A percentile compares a stretch with the other conserved stretches of the same genome.
phyloP scores from a whole-genome alignment of 257 asterid genomes.

The Sherardia arvensis region DNA sequence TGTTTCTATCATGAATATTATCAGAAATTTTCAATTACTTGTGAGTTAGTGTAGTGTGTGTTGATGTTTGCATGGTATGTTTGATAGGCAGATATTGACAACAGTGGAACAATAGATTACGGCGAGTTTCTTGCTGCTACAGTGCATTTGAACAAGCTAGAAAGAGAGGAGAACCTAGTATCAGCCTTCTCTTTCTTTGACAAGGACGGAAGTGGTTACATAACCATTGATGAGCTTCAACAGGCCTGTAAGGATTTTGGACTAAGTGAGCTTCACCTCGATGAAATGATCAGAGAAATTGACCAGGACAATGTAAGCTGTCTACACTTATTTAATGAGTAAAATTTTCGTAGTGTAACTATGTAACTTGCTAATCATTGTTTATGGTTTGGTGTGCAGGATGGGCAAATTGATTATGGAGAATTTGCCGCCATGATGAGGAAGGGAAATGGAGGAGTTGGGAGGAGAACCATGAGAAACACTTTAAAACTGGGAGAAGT shows the following conservation, averaged over 20 bases:
- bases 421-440: slow-evolving; percentile 45
- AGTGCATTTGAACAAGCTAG: slow-evolving; percentile 89
- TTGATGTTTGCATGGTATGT: not conserved
- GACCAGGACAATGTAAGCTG: slow-evolving; percentile 80
- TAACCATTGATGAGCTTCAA: slow-evolving; percentile 89
- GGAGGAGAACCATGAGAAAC: slow-evolving; percentile 37
- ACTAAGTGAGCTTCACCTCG: slow-evolving; percentile 70
- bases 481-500: slow-evolving; percentile 34
- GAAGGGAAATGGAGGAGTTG: slow-evolving; percentile 37
- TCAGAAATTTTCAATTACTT: not conserved
- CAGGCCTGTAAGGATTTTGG: slow-evolving; percentile 93
- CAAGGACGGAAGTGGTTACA: slow-evolving; percentile 90
- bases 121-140: slow-evolving; percentile 98
- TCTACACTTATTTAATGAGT: not conserved
- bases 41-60: not conserved
- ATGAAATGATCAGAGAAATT: slow-evolving; percentile 81
- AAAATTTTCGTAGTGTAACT: not conserved
- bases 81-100: slow-evolving; percentile 82
- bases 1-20: not conserved
- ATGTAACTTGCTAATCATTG: not conserved
- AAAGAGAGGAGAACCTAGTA: slow-evolving; percentile 74
- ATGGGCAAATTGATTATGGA: slow-evolving; percentile 41
- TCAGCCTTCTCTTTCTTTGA: slow-evolving; percentile 90
- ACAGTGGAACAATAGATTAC: slow-evolving; percentile 87
- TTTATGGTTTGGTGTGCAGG: slow-evolving; percentile 17